phyloP scores from a whole-genome alignment of 192 early-diverging fungal genomes.

The Umbelopsis ramanniana region DNA sequence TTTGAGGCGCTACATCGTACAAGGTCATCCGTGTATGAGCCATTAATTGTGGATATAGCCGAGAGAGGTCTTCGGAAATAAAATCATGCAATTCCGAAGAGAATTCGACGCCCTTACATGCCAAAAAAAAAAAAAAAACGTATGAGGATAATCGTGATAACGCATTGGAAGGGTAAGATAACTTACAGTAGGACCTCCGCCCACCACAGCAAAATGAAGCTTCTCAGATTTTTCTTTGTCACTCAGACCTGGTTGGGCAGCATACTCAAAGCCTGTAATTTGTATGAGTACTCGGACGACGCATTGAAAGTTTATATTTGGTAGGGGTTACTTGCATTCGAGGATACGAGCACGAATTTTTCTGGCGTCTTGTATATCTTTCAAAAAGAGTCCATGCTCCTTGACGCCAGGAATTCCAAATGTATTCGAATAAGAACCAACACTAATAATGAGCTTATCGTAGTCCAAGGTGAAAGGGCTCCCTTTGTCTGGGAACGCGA shows the following conservation, averaged over 20 bases:
- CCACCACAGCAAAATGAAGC: constrained; percentile 86
- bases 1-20: constrained; percentile 79
- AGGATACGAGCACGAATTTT: constrained; percentile 78
- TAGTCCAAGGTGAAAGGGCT: constrained; percentile 64
- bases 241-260: constrained; percentile 67
- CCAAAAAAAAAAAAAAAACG: not conserved
- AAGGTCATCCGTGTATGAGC: constrained; percentile 53
- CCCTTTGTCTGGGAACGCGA: not conserved
- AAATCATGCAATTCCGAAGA: constrained; percentile 83
- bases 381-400: constrained; percentile 84
- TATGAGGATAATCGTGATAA: not conserved
- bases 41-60: constrained; percentile 74
- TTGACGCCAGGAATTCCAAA: constrained; percentile 85
- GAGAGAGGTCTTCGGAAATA: constrained; percentile 78
- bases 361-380: constrained; percentile 84
- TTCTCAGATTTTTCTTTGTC: constrained; percentile 65
- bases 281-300: too few species aligned
- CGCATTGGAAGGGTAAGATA: not conserved
- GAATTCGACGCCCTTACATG: constrained; percentile 65
- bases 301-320: not conserved
- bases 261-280: constrained; percentile 64
- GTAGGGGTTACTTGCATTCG: constrained; percentile 55
- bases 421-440: constrained; percentile 82
- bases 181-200: constrained; percentile 82
- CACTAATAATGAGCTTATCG: constrained; percentile 83